phyloP scores from a whole-genome alignment of 2,329 filamentous ascomycete genomes.

The Aspergillus novoparasiticus region DNA sequence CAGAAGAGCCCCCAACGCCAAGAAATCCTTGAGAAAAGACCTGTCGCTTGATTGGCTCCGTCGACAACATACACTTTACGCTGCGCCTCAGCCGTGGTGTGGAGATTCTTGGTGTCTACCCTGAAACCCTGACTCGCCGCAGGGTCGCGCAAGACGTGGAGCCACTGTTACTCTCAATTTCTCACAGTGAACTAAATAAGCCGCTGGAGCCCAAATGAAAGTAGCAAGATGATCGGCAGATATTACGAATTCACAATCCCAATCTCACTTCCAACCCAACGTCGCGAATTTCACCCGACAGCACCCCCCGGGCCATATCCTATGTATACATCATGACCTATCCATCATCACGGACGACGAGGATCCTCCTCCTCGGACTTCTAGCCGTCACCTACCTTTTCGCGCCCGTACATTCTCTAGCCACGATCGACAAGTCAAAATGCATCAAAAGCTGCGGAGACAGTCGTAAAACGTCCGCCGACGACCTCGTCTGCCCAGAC shows the following conservation, averaged over 20 bases:
- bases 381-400: not conserved
- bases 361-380: not conserved
- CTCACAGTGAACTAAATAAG: not conserved
- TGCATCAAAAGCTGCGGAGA: not conserved
- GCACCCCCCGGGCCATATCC: not conserved
- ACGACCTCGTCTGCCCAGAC: not conserved
- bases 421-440: not conserved
- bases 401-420: not conserved
- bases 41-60: not conserved
- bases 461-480: not conserved
- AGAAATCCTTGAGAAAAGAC: not conserved
- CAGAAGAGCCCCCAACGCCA: not conserved
- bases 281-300: not conserved
- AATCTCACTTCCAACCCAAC: not conserved
- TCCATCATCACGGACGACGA: not conserved
- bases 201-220: not conserved
- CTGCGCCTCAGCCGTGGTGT: not conserved
- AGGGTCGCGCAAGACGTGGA: not conserved
- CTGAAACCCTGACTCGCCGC: not conserved
- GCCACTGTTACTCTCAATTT: not conserved
- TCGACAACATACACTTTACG: not conserved
- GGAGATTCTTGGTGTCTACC: not conserved
- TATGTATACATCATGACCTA: not conserved
- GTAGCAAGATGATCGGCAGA: not conserved
- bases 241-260: not conserved